Percentiles rank a stretch among this genome's conserved stretches.
Evolutionary conservation across 2,329 filamentous ascomycete genomes (phyloP).

Genomic region (Fusarium torulosum): DNA sequence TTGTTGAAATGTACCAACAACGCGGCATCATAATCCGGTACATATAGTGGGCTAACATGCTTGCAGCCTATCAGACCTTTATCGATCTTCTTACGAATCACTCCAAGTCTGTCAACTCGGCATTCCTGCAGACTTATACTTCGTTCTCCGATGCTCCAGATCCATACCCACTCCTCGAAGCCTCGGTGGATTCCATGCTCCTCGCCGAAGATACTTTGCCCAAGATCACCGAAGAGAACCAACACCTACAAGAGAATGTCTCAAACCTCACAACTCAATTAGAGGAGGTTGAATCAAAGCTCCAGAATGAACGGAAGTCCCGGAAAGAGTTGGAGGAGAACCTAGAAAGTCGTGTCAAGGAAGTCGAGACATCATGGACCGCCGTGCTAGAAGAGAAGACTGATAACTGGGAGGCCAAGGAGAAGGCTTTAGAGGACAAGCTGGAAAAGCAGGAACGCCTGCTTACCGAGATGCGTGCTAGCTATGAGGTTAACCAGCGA

Average conservation of each 20-base stretch:
- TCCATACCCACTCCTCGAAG: slow-evolving; percentile 95
- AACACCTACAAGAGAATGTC: slow-evolving; percentile 85
- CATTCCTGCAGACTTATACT: slow-evolving; percentile 93
- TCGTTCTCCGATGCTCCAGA: slow-evolving; percentile 95
- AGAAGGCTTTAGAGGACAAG: slow-evolving; percentile 91
- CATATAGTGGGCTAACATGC: slow-evolving; percentile 17
- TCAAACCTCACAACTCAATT: slow-evolving; percentile 81
- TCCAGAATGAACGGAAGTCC: slow-evolving; percentile 81
- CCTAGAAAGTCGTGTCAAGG: slow-evolving; percentile 84
- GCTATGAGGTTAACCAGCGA: slow-evolving; percentile 94
- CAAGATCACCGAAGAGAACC: slow-evolving; percentile 88
- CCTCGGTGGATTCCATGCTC: slow-evolving; percentile 93
- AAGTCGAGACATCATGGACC: slow-evolving; percentile 90
- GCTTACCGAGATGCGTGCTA: slow-evolving; percentile 94
- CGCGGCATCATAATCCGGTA: neutral
- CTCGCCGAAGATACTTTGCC: slow-evolving; percentile 93
- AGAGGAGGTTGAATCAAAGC: slow-evolving; percentile 82
- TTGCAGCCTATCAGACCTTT: slow-evolving; percentile 90
- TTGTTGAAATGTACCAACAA: slow-evolving; percentile 78
- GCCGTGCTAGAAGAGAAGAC: slow-evolving; percentile 93
- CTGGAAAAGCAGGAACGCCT: slow-evolving; percentile 93
- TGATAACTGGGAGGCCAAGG: slow-evolving; percentile 96
- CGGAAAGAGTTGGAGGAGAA: slow-evolving; percentile 81
- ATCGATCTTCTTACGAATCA: slow-evolving; percentile 97
- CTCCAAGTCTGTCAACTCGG: slow-evolving; percentile 91